Evolutionary conservation across 1,284 basidiomycete genomes (phyloP), one percentile per base, ranked within the genome.

Genomic region (Porodaedalea pini): DNA sequence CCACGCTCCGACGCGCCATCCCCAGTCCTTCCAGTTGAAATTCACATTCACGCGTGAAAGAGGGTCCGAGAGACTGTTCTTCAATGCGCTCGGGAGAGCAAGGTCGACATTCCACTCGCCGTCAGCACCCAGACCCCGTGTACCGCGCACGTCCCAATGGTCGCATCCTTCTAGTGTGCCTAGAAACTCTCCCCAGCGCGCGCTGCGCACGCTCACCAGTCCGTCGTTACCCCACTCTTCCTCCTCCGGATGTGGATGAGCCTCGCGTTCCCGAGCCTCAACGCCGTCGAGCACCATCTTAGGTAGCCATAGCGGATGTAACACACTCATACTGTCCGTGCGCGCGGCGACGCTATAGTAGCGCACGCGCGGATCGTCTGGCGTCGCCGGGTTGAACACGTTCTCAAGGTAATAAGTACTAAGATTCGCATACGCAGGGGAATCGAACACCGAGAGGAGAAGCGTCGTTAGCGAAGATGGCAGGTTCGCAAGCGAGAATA

Each of bases 221-320:
- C 94, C 95, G 68, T 99, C 97, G 69, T 98, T 98, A 1, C 96
- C 96, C 82, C 90, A 90, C 51, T 51, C 64, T 57, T 64, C 63
- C 40, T 64, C 60, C 37, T 63, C 51, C 27, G 65, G 62, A 55
- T 67, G 71, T 13, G 78, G 60, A 13, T 70, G 69, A 15, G 71
- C 71, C 19, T 51, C 48, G 45, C 78, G 73, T 56, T 79, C 76
- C 44, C 73, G 76, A 61, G 80, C 80, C 67, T 92, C 88, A 8
- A 81, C 78, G 0, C 86, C 85, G 68, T 99, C 96, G 25, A 98
- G 77, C 21, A 99, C 88, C 70, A 94, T 81, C 73, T 98, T 98
- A 1, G 96, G 93, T 44, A 98, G 80, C 94, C 95, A 99, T 50
- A 99, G 83, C 0, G 97, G 97, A 70, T 99, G 96, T 80, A 92